A percentile compares a stretch with the other conserved stretches of the same genome.
These are phyloP conservation scores for Salix exigua DNA, from an alignment of 345 rosid genomes.

Conservation along the genomic window DNA sequence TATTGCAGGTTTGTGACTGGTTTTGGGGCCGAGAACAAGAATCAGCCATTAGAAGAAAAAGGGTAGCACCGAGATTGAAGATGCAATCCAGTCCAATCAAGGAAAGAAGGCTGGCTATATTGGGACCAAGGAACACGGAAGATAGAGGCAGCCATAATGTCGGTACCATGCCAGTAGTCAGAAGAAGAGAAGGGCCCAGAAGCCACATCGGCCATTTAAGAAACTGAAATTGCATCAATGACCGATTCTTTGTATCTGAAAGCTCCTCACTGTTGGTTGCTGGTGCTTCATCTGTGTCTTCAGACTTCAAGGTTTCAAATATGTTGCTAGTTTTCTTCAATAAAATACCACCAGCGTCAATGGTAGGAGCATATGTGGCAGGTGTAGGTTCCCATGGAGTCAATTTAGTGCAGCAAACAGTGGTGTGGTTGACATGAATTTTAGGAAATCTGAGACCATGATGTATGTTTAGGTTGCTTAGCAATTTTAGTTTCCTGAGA, in stretches of 20 bases:
- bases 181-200: conserved; percentile 80
- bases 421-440: conserved; percentile 15
- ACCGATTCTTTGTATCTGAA: conserved; percentile 19
- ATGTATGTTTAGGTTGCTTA: conserved; percentile 18
- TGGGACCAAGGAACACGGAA: conserved; percentile 81
- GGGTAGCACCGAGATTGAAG: conserved; percentile 79
- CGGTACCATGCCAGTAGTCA: conserved; percentile 80
- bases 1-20: conserved; percentile 30
- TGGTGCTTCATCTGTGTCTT: conserved; percentile 34
- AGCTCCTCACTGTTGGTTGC: conserved; percentile 19
- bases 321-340: conserved; percentile 44
- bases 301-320: conserved; percentile 51
- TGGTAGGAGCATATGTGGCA: conserved; percentile 39
- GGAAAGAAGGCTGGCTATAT: conserved; percentile 76
- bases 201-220: conserved; percentile 91
- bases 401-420: conserved; percentile 45
- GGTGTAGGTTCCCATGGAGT: conserved; percentile 71
- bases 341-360: conserved; percentile 37
- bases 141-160: conserved; percentile 88
- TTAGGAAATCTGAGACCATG: conserved; percentile 13
- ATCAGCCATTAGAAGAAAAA: conserved; percentile 88
- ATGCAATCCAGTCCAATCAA: conserved; percentile 84
- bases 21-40: conserved; percentile 60
- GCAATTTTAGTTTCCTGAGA: conserved; percentile 29
- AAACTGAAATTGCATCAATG: conserved; percentile 38